A percentile compares a stretch with the other conserved stretches of the same genome.
Conservation (phyloP, 139 green algal genomes). For the Coccomyxa sp. region DNA sequence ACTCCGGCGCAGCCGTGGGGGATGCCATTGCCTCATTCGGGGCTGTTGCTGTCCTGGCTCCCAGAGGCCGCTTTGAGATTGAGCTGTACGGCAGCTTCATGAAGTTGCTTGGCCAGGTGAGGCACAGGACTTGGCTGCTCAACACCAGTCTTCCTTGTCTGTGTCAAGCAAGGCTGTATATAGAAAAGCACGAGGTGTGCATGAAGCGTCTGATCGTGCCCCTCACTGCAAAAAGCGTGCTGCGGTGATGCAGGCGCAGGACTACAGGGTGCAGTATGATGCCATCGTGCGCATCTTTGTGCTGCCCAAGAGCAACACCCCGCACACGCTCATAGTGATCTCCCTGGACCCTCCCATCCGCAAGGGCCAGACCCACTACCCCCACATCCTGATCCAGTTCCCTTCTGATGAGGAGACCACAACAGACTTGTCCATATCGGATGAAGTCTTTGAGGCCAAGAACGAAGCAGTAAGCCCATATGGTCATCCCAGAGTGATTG, state of each 20-base stretch:
- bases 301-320: constrained; percentile 80
- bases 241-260: constrained; percentile 60
- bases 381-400: constrained; percentile 89
- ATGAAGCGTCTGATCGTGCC: no score
- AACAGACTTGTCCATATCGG: constrained; percentile 74
- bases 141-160: constrained; percentile 6
- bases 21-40: constrained; percentile 77
- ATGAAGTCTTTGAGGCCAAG: constrained; percentile 69
- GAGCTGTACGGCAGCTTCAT: constrained; percentile 60
- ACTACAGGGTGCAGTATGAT: constrained; percentile 94
- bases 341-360: constrained; percentile 91
- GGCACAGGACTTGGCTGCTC: constrained; percentile 13
- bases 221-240: background rate
- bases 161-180: background rate
- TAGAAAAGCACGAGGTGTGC: background rate
- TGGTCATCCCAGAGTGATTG: background rate
- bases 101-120: constrained; percentile 64
- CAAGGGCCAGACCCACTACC: constrained; percentile 96
- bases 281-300: constrained; percentile 87
- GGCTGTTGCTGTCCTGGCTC: constrained; percentile 67
- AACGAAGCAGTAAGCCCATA: constrained; percentile 67
- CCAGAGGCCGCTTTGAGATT: constrained; percentile 74
- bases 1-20: constrained; percentile 51
- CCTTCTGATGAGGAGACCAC: constrained; percentile 72
- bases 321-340: constrained; percentile 88